Evolutionary conservation across 2,329 filamentous ascomycete genomes (phyloP), one percentile per base, ranked within the genome.

Genomic region (Aulographum hederae): DNA sequence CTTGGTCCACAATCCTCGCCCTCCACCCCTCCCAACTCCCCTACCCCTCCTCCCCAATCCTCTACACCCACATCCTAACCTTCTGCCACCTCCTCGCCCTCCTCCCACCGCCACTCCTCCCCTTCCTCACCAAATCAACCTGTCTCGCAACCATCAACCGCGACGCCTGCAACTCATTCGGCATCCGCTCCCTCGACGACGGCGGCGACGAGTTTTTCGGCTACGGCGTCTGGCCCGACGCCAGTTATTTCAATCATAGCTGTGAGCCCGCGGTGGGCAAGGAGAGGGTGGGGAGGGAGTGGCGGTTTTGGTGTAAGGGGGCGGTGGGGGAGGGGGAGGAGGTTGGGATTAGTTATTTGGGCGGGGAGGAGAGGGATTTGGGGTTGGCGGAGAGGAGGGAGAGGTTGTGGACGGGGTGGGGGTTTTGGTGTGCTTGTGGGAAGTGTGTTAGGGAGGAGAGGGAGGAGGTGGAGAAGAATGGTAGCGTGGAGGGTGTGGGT

Each of bases 231-330:
- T 63, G 58, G 51, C 54, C 58, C 1, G 43, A 44, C 4, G 58
- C 60, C 1, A 57, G 52, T 37, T 63, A 60, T 42, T 63, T 61
- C 46, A 63, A 63, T 32, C 60, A 63, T 38, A 54, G 50, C 4
- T 63, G 60, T 40, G 42, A 32, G 12, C 57, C 58, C 16, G 63
- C 57, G 27, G 37, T 63, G 2, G 43, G 41, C 28, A 63, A 63
- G 48, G 43, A 38, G 26, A 43, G 59, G 6, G 43, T 44, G 2
- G 58, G 58, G 0, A 40, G 54, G 23, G 37, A 30, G 16, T 63
- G 60, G 60, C 35, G 43, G 26, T 63, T 63, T 32, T 40, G 43
- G 25, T 43, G 53, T 3, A 46, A 37, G 1, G 38, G 41, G 34
- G 48, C 55, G 20, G 44, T 63, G 2, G 28, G 33, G 29, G 33